Base-by-base conservation (phyloP, 768 basidiomycete genomes). In the Mycena amicta region DNA sequence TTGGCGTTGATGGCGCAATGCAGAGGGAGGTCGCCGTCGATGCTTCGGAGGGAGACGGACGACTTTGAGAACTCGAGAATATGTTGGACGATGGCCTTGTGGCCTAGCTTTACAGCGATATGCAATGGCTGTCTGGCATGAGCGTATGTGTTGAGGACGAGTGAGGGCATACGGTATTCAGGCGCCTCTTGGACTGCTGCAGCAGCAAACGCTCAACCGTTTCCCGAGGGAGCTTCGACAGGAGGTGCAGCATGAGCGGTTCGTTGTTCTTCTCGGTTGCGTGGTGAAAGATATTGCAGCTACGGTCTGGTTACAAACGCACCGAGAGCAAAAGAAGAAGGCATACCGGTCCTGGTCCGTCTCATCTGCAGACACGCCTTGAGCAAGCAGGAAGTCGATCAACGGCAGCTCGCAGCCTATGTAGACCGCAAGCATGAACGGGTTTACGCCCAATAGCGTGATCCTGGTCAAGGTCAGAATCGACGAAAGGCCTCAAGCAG, bases 51-150 rank as follows among this genome's bases (percentile, higher is more conserved):
- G 3, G 77, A 62, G 27, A 79, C 69, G 4, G 73, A 63, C 0
- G 75, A 57, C 37, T 69, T 71, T 5, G 74, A 72, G 45, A 75
- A 77, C 2, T 73, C 69, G 15, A 83, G 62, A 31, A 84, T 66
- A 28, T 75, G 60, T 31, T 72, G 63, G 43, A 79, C 75, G 3
- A 73, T 52, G 0, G 63, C 53, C 5, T 70, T 66, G 6, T 62
- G 57, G 0, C 72, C 74, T 0, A 37, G 43, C 57, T 80, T 79
- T 13, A 82, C 79, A 3, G 83, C 82, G 20, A 84, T 37, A 61
- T 82, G 83, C 5, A 86, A 70, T 6, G 85, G 84, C 86, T 86
- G n/a, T n/a, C n/a, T n/a, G n/a, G n/a, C n/a, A n/a, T n/a, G 5
- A 27, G 13, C 26, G 5, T 29, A 27, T 22, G 26, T 28, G 15